These are phyloP conservation scores for Fusarium brachygibbosum DNA, from an alignment of 2,329 filamentous ascomycete species.

Conservation along the genomic window DNA sequence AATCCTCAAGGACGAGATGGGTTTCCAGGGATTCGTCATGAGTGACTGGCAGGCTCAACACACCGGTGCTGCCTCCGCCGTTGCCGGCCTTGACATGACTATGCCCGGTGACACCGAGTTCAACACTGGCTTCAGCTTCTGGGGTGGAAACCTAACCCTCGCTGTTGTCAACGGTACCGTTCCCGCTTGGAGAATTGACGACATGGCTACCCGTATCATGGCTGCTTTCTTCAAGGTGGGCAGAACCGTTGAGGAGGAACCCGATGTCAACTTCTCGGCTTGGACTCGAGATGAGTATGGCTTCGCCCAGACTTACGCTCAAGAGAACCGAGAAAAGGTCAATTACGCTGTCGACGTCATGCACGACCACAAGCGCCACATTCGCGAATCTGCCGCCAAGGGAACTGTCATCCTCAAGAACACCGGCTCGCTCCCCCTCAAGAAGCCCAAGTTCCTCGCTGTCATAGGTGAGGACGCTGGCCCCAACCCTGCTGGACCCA, in stretches of 20 bases:
- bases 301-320: slow-evolving; percentile 73
- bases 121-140: slow-evolving; percentile 78
- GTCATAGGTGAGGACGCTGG: slow-evolving; percentile 89
- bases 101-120: slow-evolving; percentile 89
- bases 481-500: slow-evolving; percentile 79
- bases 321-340: slow-evolving; percentile 74
- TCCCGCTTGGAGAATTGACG: slow-evolving; percentile 87
- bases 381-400: slow-evolving; percentile 82
- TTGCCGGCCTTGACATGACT: slow-evolving; percentile 85
- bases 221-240: slow-evolving; percentile 77
- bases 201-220: slow-evolving; percentile 91
- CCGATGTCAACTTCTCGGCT: slow-evolving; percentile 84
- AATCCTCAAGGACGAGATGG: slow-evolving; percentile 82
- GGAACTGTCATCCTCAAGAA: slow-evolving; percentile 95
- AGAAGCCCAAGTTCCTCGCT: slow-evolving; percentile 79
- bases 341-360: slow-evolving; percentile 90
- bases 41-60: slow-evolving; percentile 86
- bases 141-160: slow-evolving; percentile 89
- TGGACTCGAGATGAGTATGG: slow-evolving; percentile 86
- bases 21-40: slow-evolving; percentile 85
- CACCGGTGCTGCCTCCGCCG: slow-evolving; percentile 73
- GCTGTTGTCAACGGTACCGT: slow-evolving; percentile 91
- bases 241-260: slow-evolving; percentile 61
- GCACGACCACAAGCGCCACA: slow-evolving; percentile 76
- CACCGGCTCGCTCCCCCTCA: slow-evolving; percentile 79